Conservation (phyloP, 2,329 filamentous ascomycete species). For the Ilyonectria mors-panacis region DNA sequence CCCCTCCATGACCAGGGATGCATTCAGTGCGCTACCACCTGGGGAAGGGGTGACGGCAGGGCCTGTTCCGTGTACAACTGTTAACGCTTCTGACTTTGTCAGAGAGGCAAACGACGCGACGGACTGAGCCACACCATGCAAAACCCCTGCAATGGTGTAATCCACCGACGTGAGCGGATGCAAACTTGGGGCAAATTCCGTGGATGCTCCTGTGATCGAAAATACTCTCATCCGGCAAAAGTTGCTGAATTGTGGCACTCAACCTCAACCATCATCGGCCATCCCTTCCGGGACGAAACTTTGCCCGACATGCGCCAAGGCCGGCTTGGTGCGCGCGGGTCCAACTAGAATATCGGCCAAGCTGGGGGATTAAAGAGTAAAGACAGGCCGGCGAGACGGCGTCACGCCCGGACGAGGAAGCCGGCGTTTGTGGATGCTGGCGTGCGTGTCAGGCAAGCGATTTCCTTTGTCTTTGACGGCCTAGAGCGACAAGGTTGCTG, state of each 20-base stretch:
- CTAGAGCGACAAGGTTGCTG: constrained; percentile 27
- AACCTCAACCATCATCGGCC: constrained; percentile 25
- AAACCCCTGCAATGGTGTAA: constrained; percentile 39
- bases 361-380: constrained; percentile 13
- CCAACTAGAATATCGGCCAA: constrained; percentile 2
- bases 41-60: constrained; percentile 6
- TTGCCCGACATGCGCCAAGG: constrained; percentile 36
- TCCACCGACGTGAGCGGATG: constrained; percentile 36
- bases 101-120: constrained; percentile 26
- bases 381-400: constrained; percentile 37
- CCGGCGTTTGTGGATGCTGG: constrained; percentile 37
- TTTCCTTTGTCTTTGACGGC: constrained; percentile 30
- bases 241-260: constrained; percentile 40
- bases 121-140: constrained; percentile 12
- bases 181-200: constrained; percentile 39
- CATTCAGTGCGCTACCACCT: not conserved
- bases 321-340: constrained; percentile 21
- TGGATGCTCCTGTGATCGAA: constrained; percentile 35
- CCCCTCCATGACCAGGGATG: not conserved
- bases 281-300: constrained; percentile 28
- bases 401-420: constrained; percentile 27
- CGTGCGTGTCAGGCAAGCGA: constrained; percentile 31
- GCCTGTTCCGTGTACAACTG: constrained; percentile 27
- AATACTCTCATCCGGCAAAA: constrained; percentile 31
- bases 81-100: constrained; percentile 19